Evolutionary conservation across 768 basidiomycete species (phyloP).

Genomic region (Rhodotorula toruloides): DNA sequence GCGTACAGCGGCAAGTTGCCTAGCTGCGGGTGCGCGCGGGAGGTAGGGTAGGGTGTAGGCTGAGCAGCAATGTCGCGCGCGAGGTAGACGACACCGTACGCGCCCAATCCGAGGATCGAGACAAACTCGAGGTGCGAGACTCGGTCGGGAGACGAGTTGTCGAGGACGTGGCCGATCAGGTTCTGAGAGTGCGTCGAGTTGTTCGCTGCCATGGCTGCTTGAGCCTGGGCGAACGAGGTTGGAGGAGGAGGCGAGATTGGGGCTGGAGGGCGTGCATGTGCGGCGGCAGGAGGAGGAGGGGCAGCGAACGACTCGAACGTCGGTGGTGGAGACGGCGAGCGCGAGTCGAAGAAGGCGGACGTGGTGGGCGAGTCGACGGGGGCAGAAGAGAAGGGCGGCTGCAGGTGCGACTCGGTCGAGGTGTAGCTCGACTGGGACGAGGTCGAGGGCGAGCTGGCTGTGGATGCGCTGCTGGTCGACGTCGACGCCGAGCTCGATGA

Average conservation of each 20-base stretch:
- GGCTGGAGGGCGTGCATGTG: too few relatives aligned
- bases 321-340: slow-evolving; percentile 9
- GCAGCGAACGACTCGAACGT: not conserved
- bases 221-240: slow-evolving; percentile 35
- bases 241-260: too few relatives aligned
- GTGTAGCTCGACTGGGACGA: slow-evolving; percentile 27
- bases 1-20: slow-evolving; percentile 58
- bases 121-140: slow-evolving; percentile 64
- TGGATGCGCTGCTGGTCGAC: slow-evolving; percentile 8
- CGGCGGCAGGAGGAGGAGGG: not conserved
- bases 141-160: slow-evolving; percentile 53
- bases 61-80: slow-evolving; percentile 56
- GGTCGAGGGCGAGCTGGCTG: slow-evolving; percentile 3
- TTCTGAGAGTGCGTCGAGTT: slow-evolving; percentile 42
- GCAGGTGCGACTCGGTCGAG: slow-evolving; percentile 11
- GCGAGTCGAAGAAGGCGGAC: not conserved
- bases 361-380: not conserved
- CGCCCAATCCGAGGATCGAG: slow-evolving; percentile 82
- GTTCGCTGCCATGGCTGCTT: slow-evolving; percentile 38
- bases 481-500: not conserved
- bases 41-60: slow-evolving; percentile 29
- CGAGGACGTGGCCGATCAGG: slow-evolving; percentile 68
- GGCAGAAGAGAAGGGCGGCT: slow-evolving; percentile 6
- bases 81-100: slow-evolving; percentile 92
- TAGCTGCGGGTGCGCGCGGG: slow-evolving; percentile 38